Conservation (phyloP, 2,329 filamentous ascomycete genomes). For the Calonectria crousiana region DNA sequence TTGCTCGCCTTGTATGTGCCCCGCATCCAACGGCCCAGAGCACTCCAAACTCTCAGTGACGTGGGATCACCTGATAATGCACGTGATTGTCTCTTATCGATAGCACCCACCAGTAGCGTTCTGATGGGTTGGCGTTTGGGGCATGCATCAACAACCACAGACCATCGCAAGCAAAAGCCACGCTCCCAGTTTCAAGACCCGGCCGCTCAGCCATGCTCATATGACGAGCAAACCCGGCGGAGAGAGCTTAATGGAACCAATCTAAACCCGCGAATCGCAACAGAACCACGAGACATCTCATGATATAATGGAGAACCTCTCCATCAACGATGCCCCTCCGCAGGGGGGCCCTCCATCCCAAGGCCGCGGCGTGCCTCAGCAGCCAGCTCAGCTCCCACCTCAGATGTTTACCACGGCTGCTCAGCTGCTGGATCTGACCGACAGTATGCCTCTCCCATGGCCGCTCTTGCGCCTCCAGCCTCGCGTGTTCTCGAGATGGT, state of each 20-base stretch:
- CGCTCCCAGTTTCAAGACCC: conserved; percentile 20
- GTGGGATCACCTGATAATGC: conserved; percentile 25
- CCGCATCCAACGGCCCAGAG: conserved; percentile 33
- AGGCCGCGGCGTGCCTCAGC: conserved; percentile 55
- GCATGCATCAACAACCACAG: conserved; percentile 40
- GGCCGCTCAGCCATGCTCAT: conserved; percentile 39
- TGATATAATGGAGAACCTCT: conserved; percentile 66
- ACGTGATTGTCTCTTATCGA: conserved; percentile 41
- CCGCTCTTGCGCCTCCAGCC: conserved; percentile 9
- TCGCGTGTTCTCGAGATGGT: not conserved
- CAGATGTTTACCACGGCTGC: conserved; percentile 99
- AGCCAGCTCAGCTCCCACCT: conserved; percentile 77
- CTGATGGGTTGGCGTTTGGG: conserved; percentile 34
- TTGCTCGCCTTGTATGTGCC: conserved; percentile 29
- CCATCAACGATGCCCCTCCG: conserved; percentile 62
- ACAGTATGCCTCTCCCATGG: conserved; percentile 76
- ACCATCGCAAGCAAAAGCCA: conserved; percentile 24
- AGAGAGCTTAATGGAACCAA: conserved; percentile 36
- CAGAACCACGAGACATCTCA: conserved; percentile 22
- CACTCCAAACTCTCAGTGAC: not conserved
- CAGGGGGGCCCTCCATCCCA: conserved; percentile 51
- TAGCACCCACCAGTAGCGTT: conserved; percentile 33
- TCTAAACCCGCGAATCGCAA: conserved; percentile 21
- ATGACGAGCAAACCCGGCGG: conserved; percentile 32
- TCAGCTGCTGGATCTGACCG: conserved; percentile 93